Percentiles rank a stretch among this genome's conserved stretches.
phyloP scores from a whole-genome alignment of 208 protist genomes.

The Novymonas esmeraldas region DNA sequence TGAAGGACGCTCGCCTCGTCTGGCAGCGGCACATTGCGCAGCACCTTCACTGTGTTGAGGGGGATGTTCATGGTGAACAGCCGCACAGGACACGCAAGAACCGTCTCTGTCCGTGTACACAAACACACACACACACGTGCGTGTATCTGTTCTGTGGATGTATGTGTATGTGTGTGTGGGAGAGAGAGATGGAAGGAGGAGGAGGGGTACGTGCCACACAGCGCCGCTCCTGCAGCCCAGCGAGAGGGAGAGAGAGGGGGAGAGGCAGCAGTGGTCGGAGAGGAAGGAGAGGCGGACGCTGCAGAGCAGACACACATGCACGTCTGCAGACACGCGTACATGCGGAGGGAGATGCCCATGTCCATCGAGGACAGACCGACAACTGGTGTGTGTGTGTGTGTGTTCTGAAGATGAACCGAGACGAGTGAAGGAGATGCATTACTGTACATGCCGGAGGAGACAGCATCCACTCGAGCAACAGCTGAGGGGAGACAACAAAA shows the following conservation, averaged over 20 bases:
- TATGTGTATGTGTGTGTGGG: not conserved
- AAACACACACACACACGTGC: too few species aligned
- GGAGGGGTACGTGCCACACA: not conserved
- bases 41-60: constrained; percentile 83
- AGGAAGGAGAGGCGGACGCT: not conserved
- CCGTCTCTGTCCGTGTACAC: too few species aligned
- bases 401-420: too few species aligned
- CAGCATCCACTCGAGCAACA: too few species aligned
- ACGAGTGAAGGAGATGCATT: too few species aligned
- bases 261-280: not conserved
- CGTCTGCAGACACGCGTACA: too few species aligned
- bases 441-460: too few species aligned
- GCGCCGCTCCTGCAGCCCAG: not conserved
- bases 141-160: not conserved
- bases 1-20: constrained; percentile 83
- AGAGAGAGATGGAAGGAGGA: not conserved
- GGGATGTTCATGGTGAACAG: constrained; percentile 85
- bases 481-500: too few species aligned
- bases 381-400: not conserved
- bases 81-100: too few species aligned
- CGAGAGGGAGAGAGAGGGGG: not conserved
- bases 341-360: too few species aligned
- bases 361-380: too few species aligned
- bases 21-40: constrained; percentile 86
- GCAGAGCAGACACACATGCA: too few species aligned